Conservation (phyloP, 192 early-diverging fungal species). For the Radiomyces spectabilis region DNA sequence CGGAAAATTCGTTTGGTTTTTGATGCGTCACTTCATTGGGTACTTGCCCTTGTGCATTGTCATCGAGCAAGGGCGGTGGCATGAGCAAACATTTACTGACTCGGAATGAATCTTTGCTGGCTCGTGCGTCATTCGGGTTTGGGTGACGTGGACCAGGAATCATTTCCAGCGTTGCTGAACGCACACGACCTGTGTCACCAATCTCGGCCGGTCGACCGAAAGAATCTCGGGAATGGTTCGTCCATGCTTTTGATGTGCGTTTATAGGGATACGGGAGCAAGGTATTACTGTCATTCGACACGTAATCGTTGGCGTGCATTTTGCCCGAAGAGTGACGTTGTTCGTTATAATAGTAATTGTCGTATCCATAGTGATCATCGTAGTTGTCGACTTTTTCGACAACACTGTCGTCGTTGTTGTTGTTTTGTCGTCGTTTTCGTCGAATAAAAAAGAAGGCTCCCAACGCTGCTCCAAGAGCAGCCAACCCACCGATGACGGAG, state of each 20-base stretch:
- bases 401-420: no score
- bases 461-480: not conserved
- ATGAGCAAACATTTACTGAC: no score
- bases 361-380: no score
- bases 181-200: constrained; percentile 20
- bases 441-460: not conserved
- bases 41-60: constrained; percentile 14
- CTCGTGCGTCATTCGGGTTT: not conserved
- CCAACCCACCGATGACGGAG: constrained; percentile 22
- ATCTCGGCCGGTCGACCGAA: constrained; percentile 8
- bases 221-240: no score
- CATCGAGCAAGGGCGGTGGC: no score
- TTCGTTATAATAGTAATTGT: not conserved
- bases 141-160: constrained; percentile 6
- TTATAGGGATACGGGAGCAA: not conserved
- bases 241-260: constrained; percentile 6
- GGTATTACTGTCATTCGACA: no score
- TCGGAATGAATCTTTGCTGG: not conserved
- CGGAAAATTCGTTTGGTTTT: constrained; percentile 29
- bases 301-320: not conserved
- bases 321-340: not conserved
- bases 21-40: constrained; percentile 21
- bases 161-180: constrained; percentile 11
- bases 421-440: no score
- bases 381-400: constrained; percentile 1